Base-by-base conservation (phyloP, 768 basidiomycete species). In the Trametes cinnabarina region DNA sequence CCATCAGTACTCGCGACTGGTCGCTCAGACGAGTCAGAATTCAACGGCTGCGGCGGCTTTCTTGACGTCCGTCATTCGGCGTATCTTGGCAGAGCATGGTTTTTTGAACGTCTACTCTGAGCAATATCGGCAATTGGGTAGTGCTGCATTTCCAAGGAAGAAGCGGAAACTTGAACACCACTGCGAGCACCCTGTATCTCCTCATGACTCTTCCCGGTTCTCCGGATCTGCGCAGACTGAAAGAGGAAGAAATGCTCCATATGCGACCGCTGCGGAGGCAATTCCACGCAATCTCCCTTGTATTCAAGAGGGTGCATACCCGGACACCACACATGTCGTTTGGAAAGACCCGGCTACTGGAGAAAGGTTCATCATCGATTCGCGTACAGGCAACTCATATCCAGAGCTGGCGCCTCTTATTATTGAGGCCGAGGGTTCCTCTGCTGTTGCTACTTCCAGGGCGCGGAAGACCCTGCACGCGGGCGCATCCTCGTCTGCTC, bases 281-380 rank as follows among this genome's bases (percentile, higher is more conserved):
- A n/a, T n/a, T 12, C 30, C 30, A 32, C 30, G 30, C 30, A 12
- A 6, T 32, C n/a, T n/a, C n/a, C 30, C 30, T 32, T 32, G 30
- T 12, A 12, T 32, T 32, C 30, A 32, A 32, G 6, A 7, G 30
- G 30, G 12, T 14, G 4, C 20, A 7, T 20, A 12, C 11, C 26
- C 51, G 23, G 63, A 73, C 48, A 17, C 9, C 20, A 14, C 52
- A 19, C 74, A 78, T 58, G 68, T 81, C 40, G 47, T 72, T 20
- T 90, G 89, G 88, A 79, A 72, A 28, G 88, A 93, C 73, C 80
- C 82, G n/a, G 70, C 63, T 14, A 88, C 85, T 4, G 79, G 82
- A 14, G 74, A 84, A 66, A 72, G 69, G 2, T 87, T 85, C 65
- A 56, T 81, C n/a, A 72, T 92, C 15, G 83, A 94, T 66, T 67